A percentile compares a stretch with the other conserved stretches of the same genome.
phyloP scores from a whole-genome alignment of 139 green algal genomes.

The Chlorella vulgaris region DNA sequence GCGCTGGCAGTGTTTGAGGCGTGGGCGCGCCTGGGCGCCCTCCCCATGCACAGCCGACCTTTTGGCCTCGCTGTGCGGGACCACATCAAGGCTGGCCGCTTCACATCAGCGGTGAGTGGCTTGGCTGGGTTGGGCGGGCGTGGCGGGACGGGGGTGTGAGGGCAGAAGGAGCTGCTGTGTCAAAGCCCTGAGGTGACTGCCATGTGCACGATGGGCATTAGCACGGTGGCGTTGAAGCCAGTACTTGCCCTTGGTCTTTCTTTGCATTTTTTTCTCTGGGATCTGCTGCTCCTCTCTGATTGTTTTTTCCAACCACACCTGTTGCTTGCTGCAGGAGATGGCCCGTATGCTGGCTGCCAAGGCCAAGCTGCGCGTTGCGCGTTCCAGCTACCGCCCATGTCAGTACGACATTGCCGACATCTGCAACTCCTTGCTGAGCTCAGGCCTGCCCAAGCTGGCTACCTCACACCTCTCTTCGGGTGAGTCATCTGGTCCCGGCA shows the following conservation, averaged over 20 bases:
- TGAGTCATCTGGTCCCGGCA: not conserved
- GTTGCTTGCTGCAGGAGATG: constrained; percentile 3
- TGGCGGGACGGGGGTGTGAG: not conserved
- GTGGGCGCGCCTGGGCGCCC: constrained; percentile 4
- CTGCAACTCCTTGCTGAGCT: not conserved
- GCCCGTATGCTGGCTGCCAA: constrained; percentile 13
- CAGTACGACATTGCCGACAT: constrained; percentile 18
- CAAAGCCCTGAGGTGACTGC: not conserved
- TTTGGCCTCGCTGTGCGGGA: constrained; percentile 15
- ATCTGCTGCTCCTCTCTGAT: not conserved
- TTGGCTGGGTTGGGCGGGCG: not conserved
- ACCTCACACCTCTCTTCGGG: constrained; percentile 22
- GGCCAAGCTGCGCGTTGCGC: not conserved
- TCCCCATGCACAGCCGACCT: constrained; percentile 20
- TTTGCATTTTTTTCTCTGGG: too few relatives aligned
- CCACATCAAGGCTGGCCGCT: constrained; percentile 15
- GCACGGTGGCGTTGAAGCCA: not conserved
- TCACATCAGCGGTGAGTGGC: constrained; percentile 10
- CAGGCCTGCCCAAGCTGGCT: not conserved
- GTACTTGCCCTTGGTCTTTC: not conserved
- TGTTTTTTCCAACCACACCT: not conserved
- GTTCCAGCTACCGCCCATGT: constrained; percentile 21
- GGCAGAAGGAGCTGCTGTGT: not conserved
- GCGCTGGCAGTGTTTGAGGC: constrained; percentile 17
- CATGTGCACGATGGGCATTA: not conserved